These are phyloP conservation scores for Trichoderma koningii DNA, from an alignment of 2,329 filamentous ascomycete species.

Conservation along the genomic window DNA sequence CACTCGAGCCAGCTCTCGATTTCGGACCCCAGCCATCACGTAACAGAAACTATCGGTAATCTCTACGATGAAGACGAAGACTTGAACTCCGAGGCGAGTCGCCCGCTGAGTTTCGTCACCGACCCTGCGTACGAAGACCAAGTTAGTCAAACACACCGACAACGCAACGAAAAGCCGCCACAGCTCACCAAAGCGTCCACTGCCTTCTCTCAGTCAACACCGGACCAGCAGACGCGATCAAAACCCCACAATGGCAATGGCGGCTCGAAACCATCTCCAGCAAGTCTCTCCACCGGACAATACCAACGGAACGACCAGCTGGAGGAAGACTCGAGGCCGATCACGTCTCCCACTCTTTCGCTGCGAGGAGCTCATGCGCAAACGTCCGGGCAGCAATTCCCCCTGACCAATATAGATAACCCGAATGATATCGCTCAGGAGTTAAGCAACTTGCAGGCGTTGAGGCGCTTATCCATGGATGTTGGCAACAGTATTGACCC, in stretches of 20 bases:
- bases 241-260: conserved; percentile 36
- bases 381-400: conserved; percentile 67
- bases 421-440: conserved; percentile 89
- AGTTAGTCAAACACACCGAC: conserved; percentile 40
- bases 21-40: conserved; percentile 89
- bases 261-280: conserved; percentile 48
- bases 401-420: conserved; percentile 87
- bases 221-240: conserved; percentile 39
- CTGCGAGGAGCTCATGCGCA: conserved; percentile 59
- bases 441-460: conserved; percentile 85
- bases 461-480: conserved; percentile 93
- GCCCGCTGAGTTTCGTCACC: conserved; percentile 73
- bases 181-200: conserved; percentile 45
- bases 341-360: conserved; percentile 56
- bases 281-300: conserved; percentile 43
- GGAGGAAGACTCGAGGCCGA: conserved; percentile 47
- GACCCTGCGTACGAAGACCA: conserved; percentile 58
- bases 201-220: conserved; percentile 48
- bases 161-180: conserved; percentile 27
- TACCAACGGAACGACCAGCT: conserved; percentile 47
- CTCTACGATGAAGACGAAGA: conserved; percentile 80
- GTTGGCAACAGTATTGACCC: conserved; percentile 72
- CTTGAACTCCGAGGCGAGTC: conserved; percentile 55
- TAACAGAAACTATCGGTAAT: conserved; percentile 90
- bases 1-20: conserved; percentile 64